A percentile compares a stretch with the other conserved stretches of the same genome.
These are phyloP conservation scores for Ampelomyces quisqualis DNA, from an alignment of 2,329 filamentous ascomycete species.

Conservation along the genomic window DNA sequence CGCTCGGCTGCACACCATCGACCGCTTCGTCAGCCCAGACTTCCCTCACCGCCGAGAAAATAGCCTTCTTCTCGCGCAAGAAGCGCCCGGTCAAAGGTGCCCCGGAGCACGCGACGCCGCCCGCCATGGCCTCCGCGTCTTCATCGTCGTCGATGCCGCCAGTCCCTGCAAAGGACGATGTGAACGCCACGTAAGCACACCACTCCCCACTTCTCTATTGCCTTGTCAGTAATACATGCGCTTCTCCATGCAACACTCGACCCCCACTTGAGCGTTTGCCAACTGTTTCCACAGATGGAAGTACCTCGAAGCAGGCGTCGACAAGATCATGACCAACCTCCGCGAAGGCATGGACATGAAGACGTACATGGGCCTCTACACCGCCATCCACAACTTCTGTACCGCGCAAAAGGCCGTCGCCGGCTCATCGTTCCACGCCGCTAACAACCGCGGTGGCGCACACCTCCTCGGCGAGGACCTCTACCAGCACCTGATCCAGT, in stretches of 20 bases:
- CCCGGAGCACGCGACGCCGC: slow-evolving; percentile 36
- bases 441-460: slow-evolving; percentile 76
- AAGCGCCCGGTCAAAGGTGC: slow-evolving; percentile 40
- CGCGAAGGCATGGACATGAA: slow-evolving; percentile 92
- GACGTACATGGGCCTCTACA: slow-evolving; percentile 97
- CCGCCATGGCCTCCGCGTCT: slow-evolving; percentile 32
- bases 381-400: slow-evolving; percentile 98
- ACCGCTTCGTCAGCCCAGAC: slow-evolving; percentile 1
- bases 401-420: slow-evolving; percentile 92
- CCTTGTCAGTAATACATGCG: neutral
- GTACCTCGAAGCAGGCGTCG: slow-evolving; percentile 84
- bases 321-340: slow-evolving; percentile 89
- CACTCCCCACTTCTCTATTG: neutral
- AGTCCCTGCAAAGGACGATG: slow-evolving; percentile 58
- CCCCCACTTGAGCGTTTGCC: slow-evolving; percentile 9
- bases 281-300: slow-evolving; percentile 67
- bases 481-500: slow-evolving; percentile 86
- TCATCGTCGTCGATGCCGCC: slow-evolving; percentile 43
- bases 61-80: slow-evolving; percentile 34
- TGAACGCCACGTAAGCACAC: slow-evolving; percentile 61
- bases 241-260: neutral
- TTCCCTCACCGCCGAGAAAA: slow-evolving; percentile 17
- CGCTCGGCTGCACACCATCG: neutral
- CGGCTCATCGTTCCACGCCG: slow-evolving; percentile 50
- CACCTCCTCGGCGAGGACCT: slow-evolving; percentile 94